Evolutionary conservation across 2,329 filamentous ascomycete species (phyloP).

Genomic region (Penicillium sp.): DNA sequence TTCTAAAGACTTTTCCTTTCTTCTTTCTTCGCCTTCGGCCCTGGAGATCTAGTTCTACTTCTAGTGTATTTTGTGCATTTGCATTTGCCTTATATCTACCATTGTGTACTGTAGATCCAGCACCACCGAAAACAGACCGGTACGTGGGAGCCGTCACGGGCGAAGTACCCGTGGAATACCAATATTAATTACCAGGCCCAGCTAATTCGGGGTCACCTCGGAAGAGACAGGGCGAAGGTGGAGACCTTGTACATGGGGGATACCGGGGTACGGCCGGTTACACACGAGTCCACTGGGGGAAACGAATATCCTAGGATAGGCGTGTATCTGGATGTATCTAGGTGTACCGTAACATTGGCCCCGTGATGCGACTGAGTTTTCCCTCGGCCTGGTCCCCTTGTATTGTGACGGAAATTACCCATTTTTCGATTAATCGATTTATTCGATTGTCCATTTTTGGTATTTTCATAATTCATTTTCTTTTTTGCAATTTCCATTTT

Average conservation of each 20-base stretch:
- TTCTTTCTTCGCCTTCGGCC: background rate
- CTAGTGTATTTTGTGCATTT: slow-evolving; percentile 2
- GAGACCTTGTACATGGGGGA: background rate
- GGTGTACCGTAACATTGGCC: slow-evolving; percentile 17
- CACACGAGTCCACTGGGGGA: slow-evolving; percentile 6
- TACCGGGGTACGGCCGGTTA: slow-evolving; percentile 21
- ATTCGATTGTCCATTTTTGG: slow-evolving; percentile 12
- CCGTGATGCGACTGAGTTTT: slow-evolving; percentile 33
- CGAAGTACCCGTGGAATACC: background rate
- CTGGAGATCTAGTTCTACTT: background rate
- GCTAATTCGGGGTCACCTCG: slow-evolving; percentile 27
- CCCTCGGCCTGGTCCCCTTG: slow-evolving; percentile 3
- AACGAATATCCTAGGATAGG: too few relatives aligned
- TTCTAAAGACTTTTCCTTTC: slow-evolving; percentile 8
- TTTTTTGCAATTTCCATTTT: slow-evolving; percentile 22
- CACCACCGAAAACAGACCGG: slow-evolving; percentile 33
- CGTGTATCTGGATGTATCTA: too few relatives aligned
- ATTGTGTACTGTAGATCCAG: background rate
- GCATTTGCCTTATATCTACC: background rate
- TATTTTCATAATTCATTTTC: slow-evolving; percentile 24
- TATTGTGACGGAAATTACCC: slow-evolving; percentile 4
- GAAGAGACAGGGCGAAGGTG: slow-evolving; percentile 15
- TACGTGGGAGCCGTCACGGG: slow-evolving; percentile 23
- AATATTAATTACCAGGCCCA: background rate
- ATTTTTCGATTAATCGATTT: slow-evolving; percentile 14